Evolutionary conservation across 139 green algal genomes (phyloP).

Genomic region (Pseudopediastrum boryanum): DNA sequence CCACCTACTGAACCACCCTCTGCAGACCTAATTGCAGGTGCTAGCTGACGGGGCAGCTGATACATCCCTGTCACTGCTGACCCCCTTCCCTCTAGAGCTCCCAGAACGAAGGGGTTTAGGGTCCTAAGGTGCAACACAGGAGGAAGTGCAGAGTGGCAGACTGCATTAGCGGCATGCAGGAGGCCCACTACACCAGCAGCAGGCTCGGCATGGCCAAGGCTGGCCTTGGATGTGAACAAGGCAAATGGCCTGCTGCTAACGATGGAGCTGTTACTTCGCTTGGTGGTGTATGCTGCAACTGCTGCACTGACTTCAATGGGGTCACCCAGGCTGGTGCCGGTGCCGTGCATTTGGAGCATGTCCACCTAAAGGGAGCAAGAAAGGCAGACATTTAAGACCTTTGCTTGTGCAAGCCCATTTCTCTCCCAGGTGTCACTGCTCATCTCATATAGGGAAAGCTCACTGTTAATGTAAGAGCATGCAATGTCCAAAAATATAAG

Average conservation of each 20-base stretch:
- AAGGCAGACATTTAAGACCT: too few relatives aligned
- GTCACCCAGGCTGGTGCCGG: constrained; percentile 77
- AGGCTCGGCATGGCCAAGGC: constrained; percentile 65
- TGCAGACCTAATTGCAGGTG: neutral
- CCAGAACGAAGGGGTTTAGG: constrained; percentile 62
- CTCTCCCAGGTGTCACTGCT: too few relatives aligned
- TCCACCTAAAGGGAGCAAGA: constrained; percentile 25
- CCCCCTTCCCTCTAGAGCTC: constrained; percentile 30
- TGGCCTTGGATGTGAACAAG: constrained; percentile 50
- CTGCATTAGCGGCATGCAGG: constrained; percentile 23
- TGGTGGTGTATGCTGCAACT: constrained; percentile 40
- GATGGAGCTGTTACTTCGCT: neutral
- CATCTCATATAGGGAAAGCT: too few relatives aligned
- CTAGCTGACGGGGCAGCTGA: constrained; percentile 33
- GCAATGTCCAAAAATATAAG: too few relatives aligned
- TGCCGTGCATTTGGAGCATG: constrained; percentile 80
- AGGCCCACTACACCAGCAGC: constrained; percentile 61
- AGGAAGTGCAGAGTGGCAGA: constrained; percentile 24
- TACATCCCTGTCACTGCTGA: constrained; percentile 19
- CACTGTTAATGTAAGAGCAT: too few relatives aligned
- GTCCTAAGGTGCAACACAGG: constrained; percentile 54
- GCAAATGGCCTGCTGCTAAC: constrained; percentile 43
- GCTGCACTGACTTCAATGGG: constrained; percentile 83
- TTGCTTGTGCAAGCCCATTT: too few relatives aligned
- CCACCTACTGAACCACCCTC: constrained; percentile 38